Evolutionary conservation across 768 basidiomycete genomes (phyloP).

Genomic region (Lactifluus hygrophoroides): DNA sequence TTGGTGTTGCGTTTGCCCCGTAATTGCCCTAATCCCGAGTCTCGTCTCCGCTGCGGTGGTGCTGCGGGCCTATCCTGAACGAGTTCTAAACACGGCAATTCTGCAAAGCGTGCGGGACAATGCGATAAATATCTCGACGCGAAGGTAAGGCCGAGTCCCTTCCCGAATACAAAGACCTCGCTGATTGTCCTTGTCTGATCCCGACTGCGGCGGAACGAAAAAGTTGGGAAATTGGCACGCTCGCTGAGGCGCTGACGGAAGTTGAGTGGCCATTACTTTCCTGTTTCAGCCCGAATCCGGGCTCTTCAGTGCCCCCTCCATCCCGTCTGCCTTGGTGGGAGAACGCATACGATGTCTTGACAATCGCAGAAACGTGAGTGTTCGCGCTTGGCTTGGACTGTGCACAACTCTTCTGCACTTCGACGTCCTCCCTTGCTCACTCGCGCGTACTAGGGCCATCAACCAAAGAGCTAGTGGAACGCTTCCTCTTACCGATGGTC

Average conservation of each 20-base stretch:
- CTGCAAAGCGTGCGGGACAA: slow-evolving; percentile 22
- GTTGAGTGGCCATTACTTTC: slow-evolving; percentile 41
- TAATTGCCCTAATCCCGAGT: background rate
- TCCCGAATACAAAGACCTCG: background rate
- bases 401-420: background rate
- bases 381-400: no score
- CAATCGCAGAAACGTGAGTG: slow-evolving; percentile 34
- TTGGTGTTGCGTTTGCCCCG: background rate
- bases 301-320: slow-evolving; percentile 38
- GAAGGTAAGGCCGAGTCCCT: slow-evolving; percentile 1
- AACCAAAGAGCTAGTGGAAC: slow-evolving; percentile 30
- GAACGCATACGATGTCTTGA: slow-evolving; percentile 34
- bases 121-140: slow-evolving; percentile 22
- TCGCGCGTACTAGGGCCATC: slow-evolving; percentile 32
- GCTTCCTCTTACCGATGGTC: slow-evolving; percentile 35
- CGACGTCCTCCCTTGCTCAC: background rate
- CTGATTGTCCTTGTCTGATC: background rate
- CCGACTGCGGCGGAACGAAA: background rate
- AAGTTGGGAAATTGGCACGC: slow-evolving; percentile 57
- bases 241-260: slow-evolving; percentile 48
- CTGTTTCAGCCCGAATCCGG: slow-evolving; percentile 36
- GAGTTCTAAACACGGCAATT: background rate
- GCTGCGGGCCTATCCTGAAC: background rate
- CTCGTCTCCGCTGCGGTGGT: background rate
- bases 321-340: slow-evolving; percentile 23